Evolutionary conservation across 805 yeast species (phyloP).

Genomic region (Teunomyces panamensis): DNA sequence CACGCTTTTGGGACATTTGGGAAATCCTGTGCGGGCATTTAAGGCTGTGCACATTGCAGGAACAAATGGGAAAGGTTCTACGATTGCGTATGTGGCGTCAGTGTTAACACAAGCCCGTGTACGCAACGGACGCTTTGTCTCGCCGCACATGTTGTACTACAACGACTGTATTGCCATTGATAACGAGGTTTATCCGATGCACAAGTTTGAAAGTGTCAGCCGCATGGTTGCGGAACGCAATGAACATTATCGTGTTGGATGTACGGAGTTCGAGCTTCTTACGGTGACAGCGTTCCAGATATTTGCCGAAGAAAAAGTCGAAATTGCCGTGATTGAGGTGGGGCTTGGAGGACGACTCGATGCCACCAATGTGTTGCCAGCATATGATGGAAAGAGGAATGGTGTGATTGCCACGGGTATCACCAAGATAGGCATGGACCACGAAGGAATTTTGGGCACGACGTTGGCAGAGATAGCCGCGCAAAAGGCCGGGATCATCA

Average conservation of each 20-base stretch:
- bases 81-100: conserved; percentile 76
- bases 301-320: conserved; percentile 57
- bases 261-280: conserved; percentile 84
- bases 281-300: conserved; percentile 84
- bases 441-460: conserved; percentile 70
- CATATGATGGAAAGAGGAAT: conserved; percentile 12
- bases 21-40: conserved; percentile 64
- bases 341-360: conserved; percentile 91
- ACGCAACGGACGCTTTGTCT: conserved; percentile 75
- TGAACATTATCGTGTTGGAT: conserved; percentile 44
- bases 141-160: conserved; percentile 76
- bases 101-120: conserved; percentile 49
- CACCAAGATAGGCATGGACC: conserved; percentile 85
- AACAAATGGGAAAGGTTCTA: conserved; percentile 95
- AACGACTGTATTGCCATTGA: conserved; percentile 76
- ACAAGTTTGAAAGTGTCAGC: conserved; percentile 46
- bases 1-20: conserved; percentile 41
- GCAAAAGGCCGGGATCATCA: conserved; percentile 87
- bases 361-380: conserved; percentile 73
- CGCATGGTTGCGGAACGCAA: conserved; percentile 42
- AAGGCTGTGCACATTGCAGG: conserved; percentile 91
- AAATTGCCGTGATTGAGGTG: conserved; percentile 84
- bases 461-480: conserved; percentile 63
- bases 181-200: conserved; percentile 49
- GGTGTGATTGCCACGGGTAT: conserved; percentile 67